Base-by-base conservation (phyloP, 1,139 yeast genomes). In the Kazachstania sp. region DNA sequence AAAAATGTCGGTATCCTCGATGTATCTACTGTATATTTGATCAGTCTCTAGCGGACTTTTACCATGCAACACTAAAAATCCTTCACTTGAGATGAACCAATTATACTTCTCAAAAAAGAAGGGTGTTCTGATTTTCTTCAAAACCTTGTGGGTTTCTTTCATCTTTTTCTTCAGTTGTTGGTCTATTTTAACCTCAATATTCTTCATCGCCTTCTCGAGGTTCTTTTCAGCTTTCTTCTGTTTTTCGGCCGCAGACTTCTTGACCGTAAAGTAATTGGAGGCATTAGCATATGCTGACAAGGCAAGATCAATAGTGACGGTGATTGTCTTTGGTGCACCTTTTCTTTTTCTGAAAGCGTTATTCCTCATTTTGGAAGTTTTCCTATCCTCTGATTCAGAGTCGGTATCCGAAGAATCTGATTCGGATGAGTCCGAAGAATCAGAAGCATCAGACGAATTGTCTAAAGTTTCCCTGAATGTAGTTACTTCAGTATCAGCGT, bases 61-160 rank as follows among this genome's bases (percentile, higher is more conserved):
- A 1, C 97, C 97, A 44, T 92, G 88, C 45, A 92, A 66, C 52
- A 95, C 86, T 46, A 92, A 70, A 59, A 86, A 88, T 0, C 95
- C 95, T 62, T 92, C 97, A 53, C 83, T 82, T 0, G 95, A 77
- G 31, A 88, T 74, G 61, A 92, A 92, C 98, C 98, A 92, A 60
- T 73, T 81, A 63, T 84, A 92, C 65, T 92, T 92, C 61, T 92
- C 98, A 69, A 94, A 94, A 86, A 97, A 90, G 58, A 72, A 83
- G 42, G 87, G 86, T 5, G 78, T 75, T 45, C 97, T 74, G 31
- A 84, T 71, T 36, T 77, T 80, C 52, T 78, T 82, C 50, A 87
- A 71, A 2, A 78, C 73, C 41, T 79, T 83, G 49, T 74, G 76
- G 49, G 83, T 82, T 48, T 78, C 78, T 49, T 83, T 84, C 58